Evolutionary conservation across 345 rosid genomes (phyloP).

Genomic region (Hibiscus mutabilis): DNA sequence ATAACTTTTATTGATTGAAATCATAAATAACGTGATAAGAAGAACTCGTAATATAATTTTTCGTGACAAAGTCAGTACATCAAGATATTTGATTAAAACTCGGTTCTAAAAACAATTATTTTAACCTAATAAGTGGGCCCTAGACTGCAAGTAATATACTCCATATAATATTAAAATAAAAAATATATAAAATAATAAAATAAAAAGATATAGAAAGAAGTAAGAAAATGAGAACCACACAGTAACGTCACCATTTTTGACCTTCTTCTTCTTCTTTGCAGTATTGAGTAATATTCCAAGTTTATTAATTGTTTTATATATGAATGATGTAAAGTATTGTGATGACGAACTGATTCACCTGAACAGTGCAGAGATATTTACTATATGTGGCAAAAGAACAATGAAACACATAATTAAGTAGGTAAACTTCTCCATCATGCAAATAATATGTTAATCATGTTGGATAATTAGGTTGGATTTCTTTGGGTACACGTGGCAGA

Average conservation of each 20-base stretch:
- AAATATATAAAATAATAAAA: background rate
- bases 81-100: background rate
- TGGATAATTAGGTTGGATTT: background rate
- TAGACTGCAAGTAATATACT: background rate
- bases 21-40: no score
- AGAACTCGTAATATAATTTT: no score
- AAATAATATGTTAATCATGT: background rate
- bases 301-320: no score
- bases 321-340: background rate
- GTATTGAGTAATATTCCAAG: no score
- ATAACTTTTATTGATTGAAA: no score
- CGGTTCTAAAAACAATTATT: background rate
- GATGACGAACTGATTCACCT: background rate
- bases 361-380: no score
- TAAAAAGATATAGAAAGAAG: background rate
- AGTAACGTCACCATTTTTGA: no score
- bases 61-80: no score
- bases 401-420: background rate
- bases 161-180: background rate
- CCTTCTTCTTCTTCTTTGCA: no score
- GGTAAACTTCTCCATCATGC: background rate
- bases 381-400: background rate
- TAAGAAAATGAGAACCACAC: background rate
- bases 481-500: background rate
- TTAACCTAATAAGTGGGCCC: background rate